A percentile compares a stretch with the other conserved stretches of the same genome.
Evolutionary conservation across 1,139 yeast species (phyloP).

Genomic region (Saccharomyces hybrid): DNA sequence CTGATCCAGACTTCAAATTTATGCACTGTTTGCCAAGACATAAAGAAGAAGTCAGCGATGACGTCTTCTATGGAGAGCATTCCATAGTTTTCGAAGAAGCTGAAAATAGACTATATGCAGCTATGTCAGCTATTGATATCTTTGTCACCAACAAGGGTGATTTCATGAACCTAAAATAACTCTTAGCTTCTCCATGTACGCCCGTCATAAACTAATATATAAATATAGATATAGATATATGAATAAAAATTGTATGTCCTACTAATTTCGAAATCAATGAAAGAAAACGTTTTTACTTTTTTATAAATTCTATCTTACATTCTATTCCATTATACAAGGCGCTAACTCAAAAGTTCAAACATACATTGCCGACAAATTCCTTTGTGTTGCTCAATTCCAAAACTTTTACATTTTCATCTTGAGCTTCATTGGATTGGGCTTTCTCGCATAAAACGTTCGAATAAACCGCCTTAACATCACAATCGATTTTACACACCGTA

Average conservation of each 20-base stretch:
- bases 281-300: not conserved
- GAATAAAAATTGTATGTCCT: slow-evolving; percentile 17
- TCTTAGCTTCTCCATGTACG: not conserved
- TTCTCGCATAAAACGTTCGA: slow-evolving; percentile 38
- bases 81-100: slow-evolving; percentile 92
- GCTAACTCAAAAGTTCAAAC: slow-evolving; percentile 15
- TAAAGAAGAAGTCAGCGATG: slow-evolving; percentile 87
- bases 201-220: not conserved
- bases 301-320: not conserved
- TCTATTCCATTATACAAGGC: not conserved
- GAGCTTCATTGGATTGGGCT: slow-evolving; percentile 3
- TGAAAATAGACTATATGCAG: slow-evolving; percentile 91
- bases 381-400: slow-evolving; percentile 18
- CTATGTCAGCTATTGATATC: slow-evolving; percentile 86
- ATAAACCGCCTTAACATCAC: slow-evolving; percentile 44
- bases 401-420: slow-evolving; percentile 11
- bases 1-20: slow-evolving; percentile 68
- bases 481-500: slow-evolving; percentile 58
- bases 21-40: slow-evolving; percentile 98
- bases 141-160: slow-evolving; percentile 81
- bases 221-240: slow-evolving; percentile 9
- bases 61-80: slow-evolving; percentile 75
- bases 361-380: slow-evolving; percentile 16
- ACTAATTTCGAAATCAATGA: slow-evolving; percentile 2
- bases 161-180: slow-evolving; percentile 21